A percentile compares a stretch with the other conserved stretches of the same genome.
Evolutionary conservation across 2,329 filamentous ascomycete species (phyloP).

Genomic region (Neospermospora avenae): DNA sequence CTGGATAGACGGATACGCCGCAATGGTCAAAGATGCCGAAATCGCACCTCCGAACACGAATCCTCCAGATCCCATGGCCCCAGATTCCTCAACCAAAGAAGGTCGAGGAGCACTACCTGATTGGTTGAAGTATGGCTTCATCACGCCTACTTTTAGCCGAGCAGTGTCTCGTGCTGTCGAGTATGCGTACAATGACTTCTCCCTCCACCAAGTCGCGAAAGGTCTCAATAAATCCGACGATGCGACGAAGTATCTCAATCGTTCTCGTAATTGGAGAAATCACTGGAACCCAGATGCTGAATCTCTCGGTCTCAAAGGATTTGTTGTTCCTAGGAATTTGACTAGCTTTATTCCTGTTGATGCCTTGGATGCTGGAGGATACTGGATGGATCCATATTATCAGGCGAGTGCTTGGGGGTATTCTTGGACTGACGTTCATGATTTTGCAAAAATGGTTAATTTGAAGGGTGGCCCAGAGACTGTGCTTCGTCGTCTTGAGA

Average conservation of each 20-base stretch:
- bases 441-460: slow-evolving; percentile 47
- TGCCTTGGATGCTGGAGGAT: slow-evolving; percentile 47
- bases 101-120: slow-evolving; percentile 67
- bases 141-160: slow-evolving; percentile 58
- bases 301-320: slow-evolving; percentile 60
- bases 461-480: slow-evolving; percentile 45
- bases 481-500: slow-evolving; percentile 49
- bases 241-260: slow-evolving; percentile 55
- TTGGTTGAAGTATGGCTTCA: slow-evolving; percentile 63
- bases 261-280: slow-evolving; percentile 67
- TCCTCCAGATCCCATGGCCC: slow-evolving; percentile 50
- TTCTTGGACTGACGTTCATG: slow-evolving; percentile 51
- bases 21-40: slow-evolving; percentile 60
- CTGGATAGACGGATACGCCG: slow-evolving; percentile 7
- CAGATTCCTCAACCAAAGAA: slow-evolving; percentile 61
- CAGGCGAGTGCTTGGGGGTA: slow-evolving; percentile 51
- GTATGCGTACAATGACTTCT: slow-evolving; percentile 67
- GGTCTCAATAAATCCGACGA: slow-evolving; percentile 52
- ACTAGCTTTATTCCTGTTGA: slow-evolving; percentile 46
- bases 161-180: slow-evolving; percentile 64
- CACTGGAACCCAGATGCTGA: slow-evolving; percentile 62
- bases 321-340: slow-evolving; percentile 58
- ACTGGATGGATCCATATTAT: slow-evolving; percentile 51
- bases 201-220: slow-evolving; percentile 53
- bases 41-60: slow-evolving; percentile 56